Percentiles rank a stretch among this genome's conserved stretches.
Conservation (phyloP, 495 filamentous ascomycete species). For the Sordaria brevicollis region DNA sequence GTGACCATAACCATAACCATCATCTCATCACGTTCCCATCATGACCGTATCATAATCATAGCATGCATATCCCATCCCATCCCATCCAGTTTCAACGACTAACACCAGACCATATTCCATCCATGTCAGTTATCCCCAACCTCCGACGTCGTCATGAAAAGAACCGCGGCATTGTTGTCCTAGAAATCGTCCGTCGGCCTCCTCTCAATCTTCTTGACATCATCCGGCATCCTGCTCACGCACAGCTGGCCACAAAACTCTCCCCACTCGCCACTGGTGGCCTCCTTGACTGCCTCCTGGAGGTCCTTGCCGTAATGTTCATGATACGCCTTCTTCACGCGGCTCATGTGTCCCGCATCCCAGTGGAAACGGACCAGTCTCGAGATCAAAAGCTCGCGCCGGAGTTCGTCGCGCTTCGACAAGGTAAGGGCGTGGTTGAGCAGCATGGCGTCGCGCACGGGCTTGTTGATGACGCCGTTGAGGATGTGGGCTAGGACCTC, state of each 20-base stretch:
- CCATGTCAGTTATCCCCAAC: not conserved
- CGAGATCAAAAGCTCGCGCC: constrained; percentile 74
- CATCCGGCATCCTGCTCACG: constrained; percentile 43
- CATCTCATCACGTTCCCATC: not conserved
- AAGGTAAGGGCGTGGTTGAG: constrained; percentile 76
- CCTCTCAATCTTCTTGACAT: constrained; percentile 36
- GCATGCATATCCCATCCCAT: not conserved
- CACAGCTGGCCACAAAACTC: constrained; percentile 42
- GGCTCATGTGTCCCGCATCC: constrained; percentile 66
- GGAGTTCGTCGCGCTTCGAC: constrained; percentile 51
- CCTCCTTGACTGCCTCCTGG: constrained; percentile 46
- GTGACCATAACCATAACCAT: too few species aligned
- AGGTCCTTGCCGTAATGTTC: constrained; percentile 62
- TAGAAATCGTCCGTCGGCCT: constrained; percentile 9
- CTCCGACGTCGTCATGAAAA: not conserved
- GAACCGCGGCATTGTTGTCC: not conserved
- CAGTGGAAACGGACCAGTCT: constrained; percentile 75
- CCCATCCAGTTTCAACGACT: too few species aligned
- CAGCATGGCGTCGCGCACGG: constrained; percentile 89
- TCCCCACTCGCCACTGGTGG: constrained; percentile 41
- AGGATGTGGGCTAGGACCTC: constrained; percentile 93
- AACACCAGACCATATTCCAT: not conserved
- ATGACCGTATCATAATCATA: not conserved
- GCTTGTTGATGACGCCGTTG: constrained; percentile 91
- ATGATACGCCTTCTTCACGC: constrained; percentile 59